These are phyloP conservation scores for Plectosphaerella cucumerina DNA, from an alignment of 2,329 filamentous ascomycete genomes.

Conservation along the genomic window DNA sequence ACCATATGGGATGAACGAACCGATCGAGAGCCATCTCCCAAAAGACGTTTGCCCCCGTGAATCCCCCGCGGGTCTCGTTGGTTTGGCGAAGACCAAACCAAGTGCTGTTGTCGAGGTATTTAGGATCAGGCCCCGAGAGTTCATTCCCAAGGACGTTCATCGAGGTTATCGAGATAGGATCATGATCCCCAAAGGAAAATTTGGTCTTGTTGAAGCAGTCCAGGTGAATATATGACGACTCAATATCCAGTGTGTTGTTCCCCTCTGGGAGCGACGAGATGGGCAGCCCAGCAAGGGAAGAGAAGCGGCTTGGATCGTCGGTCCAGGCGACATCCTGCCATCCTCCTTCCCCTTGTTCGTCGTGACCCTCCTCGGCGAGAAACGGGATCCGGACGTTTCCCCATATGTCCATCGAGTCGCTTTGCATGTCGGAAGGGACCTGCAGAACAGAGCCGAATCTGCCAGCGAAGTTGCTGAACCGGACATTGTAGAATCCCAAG, in stretches of 20 bases:
- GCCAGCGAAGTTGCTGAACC: background rate
- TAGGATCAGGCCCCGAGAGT: too few species aligned
- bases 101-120: too few species aligned
- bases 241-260: constrained; percentile 4
- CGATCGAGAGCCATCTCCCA: constrained; percentile 5
- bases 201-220: constrained; percentile 2
- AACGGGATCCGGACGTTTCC: constrained; percentile 22
- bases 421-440: constrained; percentile 14
- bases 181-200: too few species aligned
- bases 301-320: background rate
- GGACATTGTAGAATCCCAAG: background rate
- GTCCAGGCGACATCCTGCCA: background rate
- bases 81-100: too few species aligned
- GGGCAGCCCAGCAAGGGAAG: constrained; percentile 1
- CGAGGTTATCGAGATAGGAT: too few species aligned
- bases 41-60: constrained; percentile 1
- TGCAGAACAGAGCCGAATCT: constrained; percentile 14
- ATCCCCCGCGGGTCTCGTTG: background rate
- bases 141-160: too few species aligned
- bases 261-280: background rate
- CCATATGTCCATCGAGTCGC: constrained; percentile 18
- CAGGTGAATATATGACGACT: constrained; percentile 6
- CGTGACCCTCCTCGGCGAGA: background rate
- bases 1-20: constrained; percentile 2
- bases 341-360: background rate